Evolutionary conservation across 2,329 filamentous ascomycete genomes (phyloP), one percentile per base, ranked within the genome.

Genomic region (Claviceps africana): DNA sequence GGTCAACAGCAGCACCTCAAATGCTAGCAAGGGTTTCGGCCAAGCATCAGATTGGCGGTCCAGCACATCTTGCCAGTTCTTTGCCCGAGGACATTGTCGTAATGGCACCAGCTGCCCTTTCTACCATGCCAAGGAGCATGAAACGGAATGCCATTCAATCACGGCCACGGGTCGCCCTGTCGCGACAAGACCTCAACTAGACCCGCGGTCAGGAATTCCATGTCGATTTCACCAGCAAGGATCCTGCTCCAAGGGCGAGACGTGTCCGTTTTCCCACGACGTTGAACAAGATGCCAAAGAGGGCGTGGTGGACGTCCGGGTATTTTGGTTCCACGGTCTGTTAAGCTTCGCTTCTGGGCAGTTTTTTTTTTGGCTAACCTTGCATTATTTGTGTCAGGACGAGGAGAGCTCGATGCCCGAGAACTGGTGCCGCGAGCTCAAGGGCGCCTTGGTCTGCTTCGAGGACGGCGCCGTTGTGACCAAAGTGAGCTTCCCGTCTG

Each of bases 371-470:
- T n/a, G n/a, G n/a, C 33, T 37, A 50, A 31, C 13, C 8, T 15
- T 35, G n/a, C n/a, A n/a, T 28, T 21, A 21, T 17, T 19, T 21
- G 19, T 40, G 22, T 6, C 21, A 40, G 35, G 37, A 33, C 17
- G 2, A 43, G 22, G 48, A 30, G n/a, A 25, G 39, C 3, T 50
- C 21, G 8, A 22, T 28, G 22, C 17, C 37, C 17, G 37, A 50
- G 28, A 33, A 25, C 21, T 40, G 48, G 35, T 40, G 33, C 25
- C 48, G 35, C 15, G 25, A 50, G 35, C 33, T 50, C 22, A 25
- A 40, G 28, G 66, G 65, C 1, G 62, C 60, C 8, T 53, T 61
- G 50, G 64, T 60, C 1, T 42, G 60, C 10, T 70, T 69, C 11
- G 62, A 57, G 10, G 61, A 61, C 10, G 69, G 69, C 4, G 65